Evolutionary conservation across 148 eudicot genomes (phyloP).

Genomic region (Oxyria digyna): DNA sequence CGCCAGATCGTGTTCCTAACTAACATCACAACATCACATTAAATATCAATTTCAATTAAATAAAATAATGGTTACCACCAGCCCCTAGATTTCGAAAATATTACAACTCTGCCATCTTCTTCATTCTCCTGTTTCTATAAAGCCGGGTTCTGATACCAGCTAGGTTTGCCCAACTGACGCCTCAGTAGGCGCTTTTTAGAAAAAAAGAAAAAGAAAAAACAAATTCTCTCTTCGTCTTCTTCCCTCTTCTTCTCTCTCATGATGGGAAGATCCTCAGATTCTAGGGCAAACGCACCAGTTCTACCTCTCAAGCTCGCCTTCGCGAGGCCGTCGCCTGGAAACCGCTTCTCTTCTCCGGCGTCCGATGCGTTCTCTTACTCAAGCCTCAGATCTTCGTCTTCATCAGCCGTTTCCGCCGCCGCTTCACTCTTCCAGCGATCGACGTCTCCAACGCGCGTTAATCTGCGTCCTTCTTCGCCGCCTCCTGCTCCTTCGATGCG

Average conservation of each 20-base stretch:
- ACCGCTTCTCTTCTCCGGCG: slow-evolving; percentile 13
- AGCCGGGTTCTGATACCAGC: slow-evolving; percentile 9
- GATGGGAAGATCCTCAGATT: slow-evolving; percentile 32
- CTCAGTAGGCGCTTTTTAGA: slow-evolving; percentile 16
- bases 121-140: slow-evolving; percentile 9
- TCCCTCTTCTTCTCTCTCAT: slow-evolving; percentile 11
- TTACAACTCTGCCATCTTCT: slow-evolving; percentile 3
- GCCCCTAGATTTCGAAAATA: not conserved
- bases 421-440: slow-evolving; percentile 8
- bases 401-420: slow-evolving; percentile 7
- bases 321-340: slow-evolving; percentile 7
- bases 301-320: slow-evolving; percentile 22
- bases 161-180: slow-evolving; percentile 46
- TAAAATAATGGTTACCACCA: not conserved
- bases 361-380: slow-evolving; percentile 23
- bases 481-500: slow-evolving; percentile 27
- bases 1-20: slow-evolving; percentile 3
- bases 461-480: not conserved
- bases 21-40: not conserved
- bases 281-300: slow-evolving; percentile 36
- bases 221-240: slow-evolving; percentile 3
- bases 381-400: slow-evolving; percentile 12
- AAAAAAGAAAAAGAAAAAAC: not conserved
- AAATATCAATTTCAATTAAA: not conserved
- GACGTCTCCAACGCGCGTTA: slow-evolving; percentile 8